Evolutionary conservation across 495 filamentous ascomycete species (phyloP), one percentile per base, ranked within the genome.

Genomic region (Penicillium macrosclerotiorum): DNA sequence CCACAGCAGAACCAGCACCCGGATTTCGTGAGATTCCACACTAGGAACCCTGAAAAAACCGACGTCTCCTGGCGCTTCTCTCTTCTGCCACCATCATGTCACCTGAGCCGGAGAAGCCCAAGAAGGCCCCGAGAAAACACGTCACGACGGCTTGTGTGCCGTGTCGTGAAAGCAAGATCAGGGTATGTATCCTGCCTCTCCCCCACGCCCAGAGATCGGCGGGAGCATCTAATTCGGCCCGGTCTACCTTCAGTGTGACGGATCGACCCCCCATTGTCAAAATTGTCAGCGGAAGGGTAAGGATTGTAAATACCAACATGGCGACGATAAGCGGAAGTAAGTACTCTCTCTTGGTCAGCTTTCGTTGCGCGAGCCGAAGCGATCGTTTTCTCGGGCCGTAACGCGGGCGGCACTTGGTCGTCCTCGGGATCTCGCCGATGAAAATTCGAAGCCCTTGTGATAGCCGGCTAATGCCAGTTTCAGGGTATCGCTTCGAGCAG

Each of bases 91-190:
- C 23, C 31, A 47, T 5, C n/a, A 68, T 65, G 60, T 60, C 62
- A 44, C 48, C 64, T 17, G 60, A 63, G 24, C 51, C 58, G 17
- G 63, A 63, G 48, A 67, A 62, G 57, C 45, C 54, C 27, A 72
- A 70, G 42, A 63, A 60, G 51, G 53, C 60, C 7, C 68, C 64
- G 11, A 65, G 66, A 20, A 74, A 57, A 36, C 72, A 76, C 55
- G 65, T 76, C 38, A 76, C 72, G 0, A 76, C 72, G 1, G 72
- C 72, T 11, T 76, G 72, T 48, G 70, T 72, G 14, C 69, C 71
- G 14, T 76, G 72, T 54, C 69, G 72, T 8, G 72, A 76, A 55
- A 76, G 72, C 36, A 76, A 76, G 32, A 72, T 76, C 29, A 65
- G 69, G 46, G 72, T 74, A 66, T 41, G 63, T 54, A 31, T 14